These are phyloP conservation scores for Malassezia sympodialis DNA, from an alignment of 1,284 basidiomycete genomes.

Conservation along the genomic window DNA sequence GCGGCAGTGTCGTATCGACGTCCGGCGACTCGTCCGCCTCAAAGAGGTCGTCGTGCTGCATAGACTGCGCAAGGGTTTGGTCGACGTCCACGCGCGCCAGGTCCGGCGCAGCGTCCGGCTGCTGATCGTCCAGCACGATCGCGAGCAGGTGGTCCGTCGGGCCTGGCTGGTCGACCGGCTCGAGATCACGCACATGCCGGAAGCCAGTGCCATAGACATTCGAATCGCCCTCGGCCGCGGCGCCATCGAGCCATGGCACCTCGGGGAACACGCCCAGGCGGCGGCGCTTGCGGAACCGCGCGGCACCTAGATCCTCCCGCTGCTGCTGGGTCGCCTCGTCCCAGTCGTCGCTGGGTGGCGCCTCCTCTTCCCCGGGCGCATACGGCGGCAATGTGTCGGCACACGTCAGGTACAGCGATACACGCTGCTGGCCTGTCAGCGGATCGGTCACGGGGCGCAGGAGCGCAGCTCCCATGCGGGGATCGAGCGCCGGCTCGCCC, in stretches of 20 bases:
- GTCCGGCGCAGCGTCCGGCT: slow-evolving; percentile 31
- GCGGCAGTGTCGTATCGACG: slow-evolving; percentile 22
- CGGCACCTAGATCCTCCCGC: slow-evolving; percentile 14
- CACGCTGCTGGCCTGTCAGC: slow-evolving; percentile 32
- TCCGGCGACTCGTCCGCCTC: slow-evolving; percentile 12
- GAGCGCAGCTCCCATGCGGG: slow-evolving; percentile 31
- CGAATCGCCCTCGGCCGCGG: background rate
- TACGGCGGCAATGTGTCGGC: slow-evolving; percentile 25
- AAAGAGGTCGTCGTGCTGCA: slow-evolving; percentile 26
- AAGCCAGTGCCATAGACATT: slow-evolving; percentile 31
- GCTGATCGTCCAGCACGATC: slow-evolving; percentile 34
- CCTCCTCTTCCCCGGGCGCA: slow-evolving; percentile 19
- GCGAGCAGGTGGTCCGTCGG: slow-evolving; percentile 27
- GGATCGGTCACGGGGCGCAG: slow-evolving; percentile 33
- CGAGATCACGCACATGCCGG: slow-evolving; percentile 34
- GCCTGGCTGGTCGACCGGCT: slow-evolving; percentile 27
- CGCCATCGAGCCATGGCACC: slow-evolving; percentile 10
- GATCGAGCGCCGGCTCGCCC: slow-evolving; percentile 27
- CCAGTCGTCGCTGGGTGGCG: slow-evolving; percentile 17
- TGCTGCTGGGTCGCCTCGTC: slow-evolving; percentile 2
- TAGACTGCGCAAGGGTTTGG: slow-evolving; percentile 14
- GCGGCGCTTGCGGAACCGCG: slow-evolving; percentile 30
- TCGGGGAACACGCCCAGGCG: slow-evolving; percentile 30
- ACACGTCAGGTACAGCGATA: slow-evolving; percentile 37
- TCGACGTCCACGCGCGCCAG: slow-evolving; percentile 23